These are phyloP conservation scores for Ustilago curta DNA, from an alignment of 1,284 basidiomycete species.

Conservation along the genomic window DNA sequence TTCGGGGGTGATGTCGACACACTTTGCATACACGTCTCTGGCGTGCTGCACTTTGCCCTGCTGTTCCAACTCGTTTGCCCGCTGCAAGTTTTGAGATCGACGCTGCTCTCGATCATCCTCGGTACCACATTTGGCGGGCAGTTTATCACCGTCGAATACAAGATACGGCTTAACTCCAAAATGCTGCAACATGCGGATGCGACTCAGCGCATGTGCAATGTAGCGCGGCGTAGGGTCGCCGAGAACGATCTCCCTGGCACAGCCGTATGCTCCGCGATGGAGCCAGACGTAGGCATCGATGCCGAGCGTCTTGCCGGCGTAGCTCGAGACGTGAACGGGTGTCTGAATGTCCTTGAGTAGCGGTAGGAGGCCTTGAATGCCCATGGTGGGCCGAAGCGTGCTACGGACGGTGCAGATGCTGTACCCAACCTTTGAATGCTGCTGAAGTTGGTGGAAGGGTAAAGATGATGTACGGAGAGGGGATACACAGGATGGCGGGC, in stretches of 20 bases:
- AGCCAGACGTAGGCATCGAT: conserved; percentile 96
- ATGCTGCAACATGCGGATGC: conserved; percentile 85
- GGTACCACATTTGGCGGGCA: conserved; percentile 92
- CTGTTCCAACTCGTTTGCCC: conserved; percentile 79
- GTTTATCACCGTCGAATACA: conserved; percentile 94
- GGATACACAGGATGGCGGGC: too few species aligned
- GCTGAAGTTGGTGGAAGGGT: not conserved
- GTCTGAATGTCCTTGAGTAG: conserved; percentile 83
- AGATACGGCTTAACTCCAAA: conserved; percentile 88
- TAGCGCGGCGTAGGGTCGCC: conserved; percentile 85
- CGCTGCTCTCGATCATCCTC: conserved; percentile 81
- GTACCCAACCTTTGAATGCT: not conserved
- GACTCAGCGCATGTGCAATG: conserved; percentile 94
- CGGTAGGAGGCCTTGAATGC: conserved; percentile 91
- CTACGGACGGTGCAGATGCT: too few species aligned
- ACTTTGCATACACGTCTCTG: conserved; percentile 88
- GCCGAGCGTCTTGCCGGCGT: conserved; percentile 73
- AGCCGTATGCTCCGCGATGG: conserved; percentile 91
- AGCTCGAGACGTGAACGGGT: conserved; percentile 51
- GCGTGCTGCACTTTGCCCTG: conserved; percentile 85
- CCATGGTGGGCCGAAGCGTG: conserved; percentile 68
- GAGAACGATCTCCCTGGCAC: conserved; percentile 86
- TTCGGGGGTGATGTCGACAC: conserved; percentile 93
- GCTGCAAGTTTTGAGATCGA: conserved; percentile 76
- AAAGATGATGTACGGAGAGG: not conserved